phyloP scores from a whole-genome alignment of 176 grass and related monocot species.

The Oryza brachyantha region DNA sequence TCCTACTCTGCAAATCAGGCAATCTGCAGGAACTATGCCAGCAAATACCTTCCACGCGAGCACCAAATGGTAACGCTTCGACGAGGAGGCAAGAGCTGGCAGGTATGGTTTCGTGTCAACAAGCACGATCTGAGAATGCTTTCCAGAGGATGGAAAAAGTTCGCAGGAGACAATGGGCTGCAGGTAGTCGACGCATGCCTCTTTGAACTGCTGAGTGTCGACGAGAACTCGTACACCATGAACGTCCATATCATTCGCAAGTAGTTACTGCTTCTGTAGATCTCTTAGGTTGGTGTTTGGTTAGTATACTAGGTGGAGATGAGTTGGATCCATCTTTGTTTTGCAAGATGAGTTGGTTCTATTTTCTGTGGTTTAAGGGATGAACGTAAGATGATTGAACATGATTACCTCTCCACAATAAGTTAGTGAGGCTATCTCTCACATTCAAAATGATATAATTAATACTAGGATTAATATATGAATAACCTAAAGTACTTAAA shows the following conservation, averaged over 20 bases:
- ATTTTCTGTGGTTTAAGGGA: no score
- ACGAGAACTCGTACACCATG: neutral
- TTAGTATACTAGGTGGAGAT: no score
- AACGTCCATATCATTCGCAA: slow-evolving; percentile 7
- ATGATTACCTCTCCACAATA: no score
- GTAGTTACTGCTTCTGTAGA: neutral
- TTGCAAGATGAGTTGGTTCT: no score
- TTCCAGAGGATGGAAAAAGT: neutral
- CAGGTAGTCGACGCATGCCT: slow-evolving; percentile 11
- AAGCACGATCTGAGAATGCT: neutral
- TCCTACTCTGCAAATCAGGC: neutral
- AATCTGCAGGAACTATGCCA: neutral
- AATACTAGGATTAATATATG: no score
- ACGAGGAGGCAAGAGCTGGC: neutral
- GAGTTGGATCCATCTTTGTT: no score
- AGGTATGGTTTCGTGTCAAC: neutral
- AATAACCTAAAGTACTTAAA: no score
- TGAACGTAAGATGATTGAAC: no score
- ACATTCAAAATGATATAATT: no score
- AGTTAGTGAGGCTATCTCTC: no score
- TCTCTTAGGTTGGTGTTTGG: neutral
- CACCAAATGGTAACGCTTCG: slow-evolving; percentile 10
- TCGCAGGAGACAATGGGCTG: slow-evolving; percentile 1
- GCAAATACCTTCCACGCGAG: slow-evolving; percentile 10
- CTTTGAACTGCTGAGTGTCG: slow-evolving; percentile 1